A percentile compares a stretch with the other conserved stretches of the same genome.
Conservation (phyloP, 805 yeast genomes). For the Pichia cephalocereana region DNA sequence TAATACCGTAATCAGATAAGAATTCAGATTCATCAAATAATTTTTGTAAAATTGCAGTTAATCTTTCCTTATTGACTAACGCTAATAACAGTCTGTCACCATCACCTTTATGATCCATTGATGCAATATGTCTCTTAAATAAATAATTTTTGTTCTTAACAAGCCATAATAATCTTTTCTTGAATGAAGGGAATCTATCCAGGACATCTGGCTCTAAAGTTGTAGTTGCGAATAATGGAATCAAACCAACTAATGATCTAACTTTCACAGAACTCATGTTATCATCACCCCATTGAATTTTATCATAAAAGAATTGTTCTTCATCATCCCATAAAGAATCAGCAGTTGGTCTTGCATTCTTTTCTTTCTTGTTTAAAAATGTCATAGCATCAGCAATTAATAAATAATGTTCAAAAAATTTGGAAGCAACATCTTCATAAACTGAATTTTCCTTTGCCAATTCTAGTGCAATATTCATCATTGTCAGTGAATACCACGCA, state of each 20-base stretch:
- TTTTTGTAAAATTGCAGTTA: constrained; percentile 62
- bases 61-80: constrained; percentile 70
- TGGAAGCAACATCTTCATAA: constrained; percentile 89
- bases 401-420: constrained; percentile 87
- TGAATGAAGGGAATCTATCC: constrained; percentile 71
- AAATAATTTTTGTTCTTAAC: constrained; percentile 57
- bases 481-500: constrained; percentile 85
- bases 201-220: constrained; percentile 81
- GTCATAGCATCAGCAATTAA: constrained; percentile 93
- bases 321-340: constrained; percentile 83
- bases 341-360: constrained; percentile 29
- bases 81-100: constrained; percentile 77
- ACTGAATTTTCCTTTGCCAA: constrained; percentile 77
- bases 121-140: constrained; percentile 77
- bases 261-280: constrained; percentile 66
- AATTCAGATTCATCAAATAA: constrained; percentile 85
- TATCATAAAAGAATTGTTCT: constrained; percentile 84
- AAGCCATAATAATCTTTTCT: constrained; percentile 78
- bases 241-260: constrained; percentile 82
- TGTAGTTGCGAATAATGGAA: constrained; percentile 82
- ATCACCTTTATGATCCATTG: constrained; percentile 68
- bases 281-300: constrained; percentile 72
- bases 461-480: constrained; percentile 89
- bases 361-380: constrained; percentile 35
- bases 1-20: constrained; percentile 73